Conservation (phyloP, 1,139 yeast species). For the Meyerozyma athensensis region DNA sequence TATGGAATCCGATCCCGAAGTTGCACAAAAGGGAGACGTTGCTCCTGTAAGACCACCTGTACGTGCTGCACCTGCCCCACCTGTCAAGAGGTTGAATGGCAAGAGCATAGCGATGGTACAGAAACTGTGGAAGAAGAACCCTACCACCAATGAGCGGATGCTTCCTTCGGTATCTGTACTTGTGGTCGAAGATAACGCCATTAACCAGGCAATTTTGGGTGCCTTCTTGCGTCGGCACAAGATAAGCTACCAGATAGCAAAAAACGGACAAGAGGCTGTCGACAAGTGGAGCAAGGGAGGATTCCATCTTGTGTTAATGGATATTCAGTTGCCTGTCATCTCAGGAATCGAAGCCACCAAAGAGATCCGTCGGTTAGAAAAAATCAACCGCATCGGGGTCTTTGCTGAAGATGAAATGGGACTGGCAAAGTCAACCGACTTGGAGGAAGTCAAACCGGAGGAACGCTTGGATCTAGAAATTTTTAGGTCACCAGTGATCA, state of each 20-base stretch:
- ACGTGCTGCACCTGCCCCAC: not conserved
- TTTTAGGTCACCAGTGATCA: slow-evolving; percentile 87
- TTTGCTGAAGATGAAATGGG: slow-evolving; percentile 47
- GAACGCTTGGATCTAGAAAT: slow-evolving; percentile 53
- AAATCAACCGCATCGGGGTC: slow-evolving; percentile 76
- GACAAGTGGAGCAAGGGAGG: slow-evolving; percentile 93
- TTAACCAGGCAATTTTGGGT: slow-evolving; percentile 88
- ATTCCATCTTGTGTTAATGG: slow-evolving; percentile 88
- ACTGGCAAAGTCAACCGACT: slow-evolving; percentile 18
- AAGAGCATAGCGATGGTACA: slow-evolving; percentile 4
- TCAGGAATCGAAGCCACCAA: slow-evolving; percentile 92
- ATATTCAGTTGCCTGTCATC: slow-evolving; percentile 88
- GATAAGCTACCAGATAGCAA: slow-evolving; percentile 81
- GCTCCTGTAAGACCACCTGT: not conserved
- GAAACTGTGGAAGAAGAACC: slow-evolving; percentile 6
- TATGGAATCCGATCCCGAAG: not conserved
- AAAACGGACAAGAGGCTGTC: slow-evolving; percentile 88
- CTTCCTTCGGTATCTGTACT: slow-evolving; percentile 82
- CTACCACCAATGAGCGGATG: slow-evolving; percentile 41
- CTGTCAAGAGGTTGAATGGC: not conserved
- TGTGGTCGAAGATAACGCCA: slow-evolving; percentile 93
- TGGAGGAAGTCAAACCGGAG: slow-evolving; percentile 27
- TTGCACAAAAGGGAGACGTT: too few relatives aligned
- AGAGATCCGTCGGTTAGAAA: slow-evolving; percentile 80
- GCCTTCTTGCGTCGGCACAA: slow-evolving; percentile 86